Base-by-base conservation (phyloP, 371 early-diverging fungal species). In the Lichtheimia ornata region DNA sequence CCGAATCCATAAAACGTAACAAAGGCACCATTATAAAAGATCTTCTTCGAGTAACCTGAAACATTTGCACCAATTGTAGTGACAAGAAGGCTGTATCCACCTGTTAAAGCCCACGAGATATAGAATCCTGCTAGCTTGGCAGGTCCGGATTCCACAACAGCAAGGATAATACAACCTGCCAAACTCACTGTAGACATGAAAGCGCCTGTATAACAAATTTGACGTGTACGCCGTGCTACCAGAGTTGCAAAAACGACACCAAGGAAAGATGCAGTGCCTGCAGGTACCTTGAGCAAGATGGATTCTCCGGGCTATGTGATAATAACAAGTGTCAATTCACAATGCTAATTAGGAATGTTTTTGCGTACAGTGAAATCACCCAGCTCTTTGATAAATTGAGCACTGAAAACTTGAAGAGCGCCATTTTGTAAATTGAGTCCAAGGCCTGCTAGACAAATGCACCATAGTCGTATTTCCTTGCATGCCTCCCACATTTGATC, bases 91-190 rank as follows among this genome's bases (percentile, higher is more conserved):
- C 52, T 7, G 50, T 52, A 11, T 51, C 27, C 22, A 18, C 72
- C 77, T 20, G 63, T 62, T 35, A 62, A 59, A 1, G 58, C 58
- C 67, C 61, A 69, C 11, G 64, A 58, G n/a, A 73, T 27, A 18
- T 71, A 71, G 17, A 56, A 69, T 14, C 77, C 74, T 4, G 69
- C 17, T 17, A 77, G 51, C 18, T 77, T 73, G 44, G 62, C 53
- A 6, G 59, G 56, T 5, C 58, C 58, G 7, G 50, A 41, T 17
- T 73, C 66, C 24, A 73, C 57, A 11, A 42, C 56, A 11, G 56
- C 56, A 4, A 55, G 56, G 24, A 52, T 52, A 17, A 59, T 52
- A 20, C 59, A 59, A 2, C 59, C 52, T 1, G 43, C 52, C 22
- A 59, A 43, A 43, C 59, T 59, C 40, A 59, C 2, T 3, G 28